These are phyloP conservation scores for Piper longum DNA, from an alignment of 164 flowering plant species.

Conservation along the genomic window DNA sequence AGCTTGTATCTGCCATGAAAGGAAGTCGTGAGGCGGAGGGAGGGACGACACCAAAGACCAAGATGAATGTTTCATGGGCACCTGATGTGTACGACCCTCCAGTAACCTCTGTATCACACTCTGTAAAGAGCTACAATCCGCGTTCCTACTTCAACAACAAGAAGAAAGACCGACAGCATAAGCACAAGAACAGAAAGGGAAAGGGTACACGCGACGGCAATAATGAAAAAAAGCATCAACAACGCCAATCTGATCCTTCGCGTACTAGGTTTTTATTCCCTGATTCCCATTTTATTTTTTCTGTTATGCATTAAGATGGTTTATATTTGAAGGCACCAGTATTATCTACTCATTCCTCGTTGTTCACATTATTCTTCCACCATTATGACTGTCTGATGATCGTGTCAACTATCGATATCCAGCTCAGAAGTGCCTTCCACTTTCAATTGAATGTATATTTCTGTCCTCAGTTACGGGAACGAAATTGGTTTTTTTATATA, in stretches of 20 bases:
- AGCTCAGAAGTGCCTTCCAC: too few species aligned
- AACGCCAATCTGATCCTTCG: slow-evolving; percentile 13
- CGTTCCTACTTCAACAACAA: slow-evolving; percentile 16
- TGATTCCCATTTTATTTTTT: not conserved
- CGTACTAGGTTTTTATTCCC: slow-evolving; percentile 8
- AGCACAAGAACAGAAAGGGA: slow-evolving; percentile 20
- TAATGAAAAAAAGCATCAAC: slow-evolving; percentile 39
- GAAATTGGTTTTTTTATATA: too few species aligned
- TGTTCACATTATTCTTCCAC: not conserved
- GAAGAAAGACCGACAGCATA: slow-evolving; percentile 49
- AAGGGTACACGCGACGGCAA: slow-evolving; percentile 22
- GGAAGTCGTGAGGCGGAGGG: slow-evolving; percentile 50
- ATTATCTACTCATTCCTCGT: too few species aligned
- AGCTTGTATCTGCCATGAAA: slow-evolving; percentile 57
- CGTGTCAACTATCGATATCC: too few species aligned
- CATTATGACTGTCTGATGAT: too few species aligned
- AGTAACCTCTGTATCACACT: slow-evolving; percentile 37
- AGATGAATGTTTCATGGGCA: slow-evolving; percentile 60
- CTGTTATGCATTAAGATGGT: too few species aligned
- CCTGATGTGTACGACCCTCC: slow-evolving; percentile 82
- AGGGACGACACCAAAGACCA: slow-evolving; percentile 22
- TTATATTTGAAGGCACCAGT: not conserved
- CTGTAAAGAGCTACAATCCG: slow-evolving; percentile 25
- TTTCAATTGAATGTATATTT: too few species aligned
- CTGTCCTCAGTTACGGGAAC: not conserved